phyloP scores from a whole-genome alignment of 805 yeast genomes.

The Isabelozyma gotoi region DNA sequence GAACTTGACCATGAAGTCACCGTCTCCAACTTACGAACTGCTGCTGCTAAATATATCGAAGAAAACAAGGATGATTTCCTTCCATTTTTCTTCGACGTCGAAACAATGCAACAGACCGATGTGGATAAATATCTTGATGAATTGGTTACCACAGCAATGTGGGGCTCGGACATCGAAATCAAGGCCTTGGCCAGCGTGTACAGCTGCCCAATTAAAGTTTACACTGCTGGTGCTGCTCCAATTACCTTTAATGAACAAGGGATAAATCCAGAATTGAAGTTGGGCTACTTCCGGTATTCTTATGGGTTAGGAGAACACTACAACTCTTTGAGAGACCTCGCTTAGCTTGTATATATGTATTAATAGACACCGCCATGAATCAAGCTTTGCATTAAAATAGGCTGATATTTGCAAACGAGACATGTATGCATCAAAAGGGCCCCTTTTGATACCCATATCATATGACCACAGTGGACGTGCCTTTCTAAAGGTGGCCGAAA shows the following conservation, averaged over 20 bases:
- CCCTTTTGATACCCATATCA: too few species aligned
- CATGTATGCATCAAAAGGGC: too few species aligned
- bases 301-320: conserved; percentile 95
- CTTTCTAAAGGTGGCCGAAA: too few species aligned
- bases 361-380: not conserved
- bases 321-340: conserved; percentile 55
- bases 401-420: too few species aligned
- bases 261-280: conserved; percentile 51
- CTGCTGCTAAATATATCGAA: conserved; percentile 67
- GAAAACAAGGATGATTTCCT: conserved; percentile 65
- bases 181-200: conserved; percentile 74
- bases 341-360: not conserved
- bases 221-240: conserved; percentile 75
- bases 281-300: conserved; percentile 81
- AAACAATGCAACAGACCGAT: conserved; percentile 60
- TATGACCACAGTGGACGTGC: too few species aligned
- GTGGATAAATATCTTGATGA: conserved; percentile 67
- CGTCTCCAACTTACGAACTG: conserved; percentile 56
- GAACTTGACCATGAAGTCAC: conserved; percentile 12
- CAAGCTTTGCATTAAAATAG: too few species aligned
- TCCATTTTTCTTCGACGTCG: conserved; percentile 84
- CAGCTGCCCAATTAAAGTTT: conserved; percentile 70
- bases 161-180: conserved; percentile 97
- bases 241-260: conserved; percentile 62
- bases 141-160: conserved; percentile 74